phyloP scores from a whole-genome alignment of 2,329 filamentous ascomycete species.

The Xylariaceae sp. region DNA sequence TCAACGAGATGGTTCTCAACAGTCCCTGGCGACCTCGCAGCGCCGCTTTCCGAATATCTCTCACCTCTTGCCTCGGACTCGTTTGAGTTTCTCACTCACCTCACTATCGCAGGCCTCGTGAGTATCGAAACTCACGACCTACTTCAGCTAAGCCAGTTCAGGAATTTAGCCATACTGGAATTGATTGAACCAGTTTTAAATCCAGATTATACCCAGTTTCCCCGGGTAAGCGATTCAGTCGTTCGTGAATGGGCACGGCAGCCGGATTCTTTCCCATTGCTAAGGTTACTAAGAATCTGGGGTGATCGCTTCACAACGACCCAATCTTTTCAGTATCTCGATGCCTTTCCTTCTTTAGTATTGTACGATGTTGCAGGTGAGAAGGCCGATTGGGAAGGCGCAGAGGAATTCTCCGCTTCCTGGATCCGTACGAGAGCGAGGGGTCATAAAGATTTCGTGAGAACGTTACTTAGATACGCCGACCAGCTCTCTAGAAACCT shows the following conservation, averaged over 20 bases:
- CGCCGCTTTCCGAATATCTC: slow-evolving; percentile 33
- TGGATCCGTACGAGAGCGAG: not conserved
- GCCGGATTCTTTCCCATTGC: slow-evolving; percentile 40
- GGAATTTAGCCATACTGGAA: slow-evolving; percentile 46
- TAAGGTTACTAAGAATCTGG: slow-evolving; percentile 46
- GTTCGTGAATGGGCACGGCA: slow-evolving; percentile 43
- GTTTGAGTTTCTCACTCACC: slow-evolving; percentile 28
- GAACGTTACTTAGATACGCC: not conserved
- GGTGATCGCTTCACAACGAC: slow-evolving; percentile 37
- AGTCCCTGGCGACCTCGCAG: not conserved
- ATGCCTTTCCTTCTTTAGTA: slow-evolving; percentile 41
- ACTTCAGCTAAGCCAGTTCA: slow-evolving; percentile 37
- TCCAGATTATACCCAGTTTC: slow-evolving; percentile 27
- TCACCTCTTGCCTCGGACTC: slow-evolving; percentile 34
- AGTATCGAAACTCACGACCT: slow-evolving; percentile 34
- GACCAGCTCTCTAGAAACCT: not conserved
- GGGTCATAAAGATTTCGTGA: not conserved
- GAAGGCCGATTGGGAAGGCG: slow-evolving; percentile 33
- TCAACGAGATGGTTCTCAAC: slow-evolving; percentile 1
- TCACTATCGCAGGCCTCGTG: slow-evolving; percentile 19
- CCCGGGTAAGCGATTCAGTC: slow-evolving; percentile 42
- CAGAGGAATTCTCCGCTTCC: not conserved
- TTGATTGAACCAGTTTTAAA: slow-evolving; percentile 37
- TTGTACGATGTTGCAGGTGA: slow-evolving; percentile 41
- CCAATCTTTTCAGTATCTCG: slow-evolving; percentile 38